Percentiles rank a stretch among this genome's conserved stretches.
Evolutionary conservation across 2,329 filamentous ascomycete species (phyloP).

Genomic region (Orbilia oligospora): DNA sequence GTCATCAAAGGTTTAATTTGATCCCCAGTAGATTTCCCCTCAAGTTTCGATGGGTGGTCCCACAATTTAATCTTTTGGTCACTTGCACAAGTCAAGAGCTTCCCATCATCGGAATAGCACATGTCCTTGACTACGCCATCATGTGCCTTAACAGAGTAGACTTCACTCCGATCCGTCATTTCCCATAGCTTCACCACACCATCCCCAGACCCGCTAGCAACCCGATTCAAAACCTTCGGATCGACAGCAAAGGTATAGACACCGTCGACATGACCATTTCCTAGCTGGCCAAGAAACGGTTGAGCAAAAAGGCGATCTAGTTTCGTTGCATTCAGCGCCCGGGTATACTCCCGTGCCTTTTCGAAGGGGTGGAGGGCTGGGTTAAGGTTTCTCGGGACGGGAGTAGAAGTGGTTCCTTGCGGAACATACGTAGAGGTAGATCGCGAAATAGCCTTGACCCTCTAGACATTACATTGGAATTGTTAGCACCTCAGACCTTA

Average conservation of each 20-base stretch:
- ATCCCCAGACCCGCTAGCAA: slow-evolving; percentile 89
- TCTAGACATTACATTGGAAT: slow-evolving; percentile 66
- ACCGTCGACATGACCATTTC: slow-evolving; percentile 91
- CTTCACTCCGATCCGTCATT: slow-evolving; percentile 78
- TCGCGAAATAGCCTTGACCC: slow-evolving; percentile 78
- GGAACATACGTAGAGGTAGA: slow-evolving; percentile 77
- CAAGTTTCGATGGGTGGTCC: slow-evolving; percentile 71
- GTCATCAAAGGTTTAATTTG: slow-evolving; percentile 78
- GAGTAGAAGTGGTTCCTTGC: slow-evolving; percentile 76
- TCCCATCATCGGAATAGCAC: slow-evolving; percentile 84
- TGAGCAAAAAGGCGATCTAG: slow-evolving; percentile 91
- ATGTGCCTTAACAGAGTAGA: slow-evolving; percentile 85
- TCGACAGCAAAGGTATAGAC: slow-evolving; percentile 86
- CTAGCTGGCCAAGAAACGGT: slow-evolving; percentile 88
- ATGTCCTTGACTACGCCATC: slow-evolving; percentile 94
- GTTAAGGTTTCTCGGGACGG: slow-evolving; percentile 80
- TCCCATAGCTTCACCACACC: slow-evolving; percentile 96
- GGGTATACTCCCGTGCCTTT: slow-evolving; percentile 85
- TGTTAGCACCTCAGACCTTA: not conserved
- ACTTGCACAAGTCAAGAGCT: slow-evolving; percentile 86
- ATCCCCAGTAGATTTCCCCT: slow-evolving; percentile 39
- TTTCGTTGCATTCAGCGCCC: slow-evolving; percentile 87
- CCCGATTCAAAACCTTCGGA: slow-evolving; percentile 78
- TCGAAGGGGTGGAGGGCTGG: slow-evolving; percentile 91
- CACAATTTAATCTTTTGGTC: slow-evolving; percentile 92